Conservation (phyloP, 2,329 filamentous ascomycete species). For the Leptographium wingfieldii region DNA sequence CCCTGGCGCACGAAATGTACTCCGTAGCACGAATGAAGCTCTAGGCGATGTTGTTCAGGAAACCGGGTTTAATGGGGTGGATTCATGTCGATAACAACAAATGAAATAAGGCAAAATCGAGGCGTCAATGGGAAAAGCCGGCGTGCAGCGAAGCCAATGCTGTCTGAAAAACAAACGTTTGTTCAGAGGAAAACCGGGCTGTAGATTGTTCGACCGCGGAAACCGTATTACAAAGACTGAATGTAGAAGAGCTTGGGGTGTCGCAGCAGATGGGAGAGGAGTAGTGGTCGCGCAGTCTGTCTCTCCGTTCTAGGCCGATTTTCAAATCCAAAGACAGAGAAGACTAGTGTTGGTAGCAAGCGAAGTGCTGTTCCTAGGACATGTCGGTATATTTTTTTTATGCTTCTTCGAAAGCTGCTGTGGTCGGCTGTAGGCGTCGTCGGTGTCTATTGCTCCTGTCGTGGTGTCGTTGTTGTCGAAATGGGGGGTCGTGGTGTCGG, state of each 20-base stretch:
- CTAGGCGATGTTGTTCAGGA: neutral
- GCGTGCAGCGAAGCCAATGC: neutral
- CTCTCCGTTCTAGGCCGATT: no score
- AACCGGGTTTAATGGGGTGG: conserved; percentile 16
- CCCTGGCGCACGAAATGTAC: neutral
- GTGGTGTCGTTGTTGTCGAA: neutral
- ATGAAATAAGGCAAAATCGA: neutral
- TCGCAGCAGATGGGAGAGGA: no score
- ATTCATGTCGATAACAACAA: conserved; percentile 19
- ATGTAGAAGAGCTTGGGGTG: no score
- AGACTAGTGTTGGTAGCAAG: neutral
- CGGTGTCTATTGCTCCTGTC: neutral
- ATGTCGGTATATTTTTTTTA: neutral
- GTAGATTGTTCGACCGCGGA: no score
- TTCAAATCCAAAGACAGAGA: neutral
- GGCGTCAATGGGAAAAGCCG: neutral
- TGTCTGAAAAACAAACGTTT: neutral
- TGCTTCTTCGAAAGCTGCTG: neutral
- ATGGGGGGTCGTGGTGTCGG: neutral
- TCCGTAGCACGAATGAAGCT: neutral
- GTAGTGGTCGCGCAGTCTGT: no score
- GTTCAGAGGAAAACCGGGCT: no score
- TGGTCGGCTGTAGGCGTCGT: neutral
- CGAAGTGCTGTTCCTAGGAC: neutral
- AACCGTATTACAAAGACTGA: neutral